Conservation (phyloP, 345 rosid genomes). For the Cardamine occulta region DNA sequence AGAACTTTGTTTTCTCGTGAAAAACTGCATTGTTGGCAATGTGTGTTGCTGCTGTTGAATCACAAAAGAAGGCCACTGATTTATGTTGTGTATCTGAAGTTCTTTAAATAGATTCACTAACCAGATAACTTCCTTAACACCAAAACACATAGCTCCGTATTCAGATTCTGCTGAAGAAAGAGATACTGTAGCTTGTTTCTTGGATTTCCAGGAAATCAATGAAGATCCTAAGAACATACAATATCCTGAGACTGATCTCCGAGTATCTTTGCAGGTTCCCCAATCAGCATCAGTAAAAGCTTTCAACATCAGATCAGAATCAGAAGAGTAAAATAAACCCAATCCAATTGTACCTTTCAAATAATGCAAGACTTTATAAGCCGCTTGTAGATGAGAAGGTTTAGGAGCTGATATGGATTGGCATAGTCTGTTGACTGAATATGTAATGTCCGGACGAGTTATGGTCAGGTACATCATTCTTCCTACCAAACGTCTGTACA, state of each 20-base stretch:
- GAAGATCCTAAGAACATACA: not conserved
- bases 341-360: not conserved
- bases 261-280: not conserved
- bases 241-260: rapidly evolving
- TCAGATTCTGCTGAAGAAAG: not conserved
- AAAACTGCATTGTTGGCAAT: not conserved
- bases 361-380: not conserved
- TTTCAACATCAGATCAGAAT: not conserved
- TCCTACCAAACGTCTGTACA: not conserved
- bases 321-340: not conserved
- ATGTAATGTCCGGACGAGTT: not conserved
- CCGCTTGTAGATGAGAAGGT: not conserved
- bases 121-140: not conserved
- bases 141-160: not conserved
- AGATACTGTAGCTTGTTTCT: not conserved
- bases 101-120: not conserved
- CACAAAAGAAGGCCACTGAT: not conserved
- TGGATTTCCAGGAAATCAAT: not conserved
- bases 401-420: not conserved
- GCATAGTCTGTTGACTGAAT: not conserved
- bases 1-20: not conserved
- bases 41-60: not conserved
- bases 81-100: rapidly evolving
- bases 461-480: not conserved
- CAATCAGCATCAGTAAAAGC: not conserved